Conservation (phyloP, 2,329 filamentous ascomycete species). For the Pseudocercospora cruenta region DNA sequence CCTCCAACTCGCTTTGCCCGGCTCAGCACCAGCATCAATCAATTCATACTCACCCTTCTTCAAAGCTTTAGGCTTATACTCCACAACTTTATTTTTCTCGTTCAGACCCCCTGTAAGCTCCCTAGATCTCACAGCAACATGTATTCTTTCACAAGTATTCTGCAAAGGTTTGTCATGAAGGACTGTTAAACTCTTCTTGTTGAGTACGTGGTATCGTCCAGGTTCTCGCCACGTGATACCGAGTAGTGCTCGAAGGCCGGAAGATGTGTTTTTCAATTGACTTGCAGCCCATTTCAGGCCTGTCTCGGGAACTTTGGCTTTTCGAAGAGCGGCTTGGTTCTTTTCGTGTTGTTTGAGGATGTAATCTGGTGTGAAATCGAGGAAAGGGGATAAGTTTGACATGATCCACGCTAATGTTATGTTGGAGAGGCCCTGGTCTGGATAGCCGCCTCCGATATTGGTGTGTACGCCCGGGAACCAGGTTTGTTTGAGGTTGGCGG, state of each 20-base stretch:
- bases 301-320: constrained; percentile 13
- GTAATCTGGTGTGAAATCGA: constrained; percentile 39
- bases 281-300: constrained; percentile 19
- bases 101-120: constrained; percentile 17
- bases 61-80: constrained; percentile 20
- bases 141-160: constrained; percentile 22
- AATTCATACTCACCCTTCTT: constrained; percentile 18
- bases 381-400: constrained; percentile 33
- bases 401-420: constrained; percentile 49
- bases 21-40: constrained; percentile 13
- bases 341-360: constrained; percentile 25
- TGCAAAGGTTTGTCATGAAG: constrained; percentile 14
- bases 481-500: constrained; percentile 50
- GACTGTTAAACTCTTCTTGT: constrained; percentile 19
- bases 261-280: constrained; percentile 16
- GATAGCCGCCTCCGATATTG: constrained; percentile 55
- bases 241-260: constrained; percentile 15
- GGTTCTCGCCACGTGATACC: constrained; percentile 15
- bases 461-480: constrained; percentile 61
- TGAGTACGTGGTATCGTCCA: constrained; percentile 20
- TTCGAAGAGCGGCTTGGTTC: constrained; percentile 11
- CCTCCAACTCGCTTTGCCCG: constrained; percentile 21
- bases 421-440: constrained; percentile 38
- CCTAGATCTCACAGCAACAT: constrained; percentile 19
- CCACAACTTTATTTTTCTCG: constrained; percentile 11